Percentiles rank a stretch among this genome's conserved stretches.
These are phyloP conservation scores for Diaporthe ilicicola DNA, from an alignment of 2,329 filamentous ascomycete genomes.

Conservation along the genomic window DNA sequence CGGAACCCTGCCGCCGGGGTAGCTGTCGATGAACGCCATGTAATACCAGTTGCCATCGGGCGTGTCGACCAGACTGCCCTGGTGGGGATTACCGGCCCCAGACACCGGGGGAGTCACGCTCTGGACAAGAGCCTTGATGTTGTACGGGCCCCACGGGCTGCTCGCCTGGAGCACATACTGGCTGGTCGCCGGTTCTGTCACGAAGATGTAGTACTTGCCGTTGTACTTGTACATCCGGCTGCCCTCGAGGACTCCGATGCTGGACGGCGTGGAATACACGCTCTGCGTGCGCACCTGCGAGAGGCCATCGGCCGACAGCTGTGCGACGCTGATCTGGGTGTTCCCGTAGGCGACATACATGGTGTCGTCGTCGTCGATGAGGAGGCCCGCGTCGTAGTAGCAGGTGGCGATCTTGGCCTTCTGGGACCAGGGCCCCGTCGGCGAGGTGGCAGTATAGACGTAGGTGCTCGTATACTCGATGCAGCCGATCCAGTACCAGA, in stretches of 20 bases:
- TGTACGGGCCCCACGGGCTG: conserved; percentile 62
- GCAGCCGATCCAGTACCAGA: conserved; percentile 68
- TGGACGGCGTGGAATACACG: conserved; percentile 52
- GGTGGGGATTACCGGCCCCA: not conserved
- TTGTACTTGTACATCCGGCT: conserved; percentile 65
- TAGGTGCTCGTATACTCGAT: conserved; percentile 59
- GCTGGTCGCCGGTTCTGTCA: conserved; percentile 52
- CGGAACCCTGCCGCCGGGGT: not conserved
- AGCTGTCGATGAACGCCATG: not conserved
- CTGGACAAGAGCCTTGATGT: conserved; percentile 54
- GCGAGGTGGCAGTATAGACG: conserved; percentile 57
- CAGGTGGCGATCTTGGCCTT: conserved; percentile 51
- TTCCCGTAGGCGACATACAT: conserved; percentile 67
- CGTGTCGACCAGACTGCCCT: not conserved
- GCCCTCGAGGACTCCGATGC: conserved; percentile 54
- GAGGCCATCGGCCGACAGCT: conserved; percentile 58
- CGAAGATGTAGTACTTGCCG: conserved; percentile 63
- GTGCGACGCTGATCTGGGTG: conserved; percentile 56
- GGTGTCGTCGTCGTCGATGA: conserved; percentile 67
- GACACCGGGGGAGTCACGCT: not conserved
- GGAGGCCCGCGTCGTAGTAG: conserved; percentile 65
- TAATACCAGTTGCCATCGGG: not conserved
- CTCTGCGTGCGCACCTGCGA: conserved; percentile 52
- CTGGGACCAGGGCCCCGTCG: conserved; percentile 53
- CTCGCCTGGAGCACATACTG: conserved; percentile 59